These are phyloP conservation scores for Carallia brachiata DNA, from an alignment of 345 rosid genomes.

Conservation along the genomic window DNA sequence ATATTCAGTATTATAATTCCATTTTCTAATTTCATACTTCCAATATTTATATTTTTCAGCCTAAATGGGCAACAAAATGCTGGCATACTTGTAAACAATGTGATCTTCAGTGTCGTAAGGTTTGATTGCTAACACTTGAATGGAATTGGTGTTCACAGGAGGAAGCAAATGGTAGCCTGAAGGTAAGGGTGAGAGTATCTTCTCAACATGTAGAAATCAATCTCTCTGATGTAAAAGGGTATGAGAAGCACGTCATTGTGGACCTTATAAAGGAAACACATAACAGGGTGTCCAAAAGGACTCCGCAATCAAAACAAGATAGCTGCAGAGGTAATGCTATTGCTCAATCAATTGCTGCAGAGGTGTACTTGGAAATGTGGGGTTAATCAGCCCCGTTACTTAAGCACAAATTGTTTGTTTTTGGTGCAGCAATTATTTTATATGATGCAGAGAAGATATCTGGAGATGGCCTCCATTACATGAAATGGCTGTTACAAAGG, in stretches of 20 bases:
- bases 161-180: slow-evolving; percentile 37
- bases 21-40: too few species aligned
- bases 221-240: slow-evolving; percentile 52
- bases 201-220: slow-evolving; percentile 51
- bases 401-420: not conserved
- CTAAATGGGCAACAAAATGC: too few species aligned
- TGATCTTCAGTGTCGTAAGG: too few species aligned
- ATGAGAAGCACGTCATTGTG: slow-evolving; percentile 55
- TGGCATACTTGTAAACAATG: too few species aligned
- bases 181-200: slow-evolving; percentile 41
- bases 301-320: slow-evolving; percentile 7
- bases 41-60: too few species aligned
- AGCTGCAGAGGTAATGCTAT: slow-evolving; percentile 34
- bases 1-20: too few species aligned
- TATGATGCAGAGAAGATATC: slow-evolving; percentile 52
- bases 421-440: slow-evolving; percentile 44
- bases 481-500: slow-evolving; percentile 57
- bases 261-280: slow-evolving; percentile 56
- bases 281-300: slow-evolving; percentile 18
- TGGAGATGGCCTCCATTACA: slow-evolving; percentile 47
- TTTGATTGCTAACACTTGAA: too few species aligned
- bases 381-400: not conserved
- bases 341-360: not conserved
- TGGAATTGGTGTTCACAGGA: slow-evolving; percentile 32
- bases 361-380: not conserved